Evolutionary conservation across 257 asterid genomes (phyloP).

Genomic region (Capsicum rhomboideum): DNA sequence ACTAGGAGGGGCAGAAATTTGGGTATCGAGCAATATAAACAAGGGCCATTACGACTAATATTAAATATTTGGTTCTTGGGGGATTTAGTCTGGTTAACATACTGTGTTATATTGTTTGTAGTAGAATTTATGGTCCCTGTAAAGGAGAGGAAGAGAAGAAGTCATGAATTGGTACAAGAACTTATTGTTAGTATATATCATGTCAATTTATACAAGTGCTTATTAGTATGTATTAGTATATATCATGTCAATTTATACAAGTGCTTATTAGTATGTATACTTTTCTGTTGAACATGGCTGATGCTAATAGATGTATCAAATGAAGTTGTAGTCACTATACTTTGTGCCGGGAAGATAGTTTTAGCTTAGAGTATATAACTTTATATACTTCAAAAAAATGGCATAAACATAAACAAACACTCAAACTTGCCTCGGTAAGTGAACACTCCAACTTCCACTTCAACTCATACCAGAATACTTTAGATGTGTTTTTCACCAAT

Average conservation of each 20-base stretch:
- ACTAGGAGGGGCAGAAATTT: conserved; percentile 42
- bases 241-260: neutral
- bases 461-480: too few relatives aligned
- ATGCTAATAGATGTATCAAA: neutral
- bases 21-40: conserved; percentile 52
- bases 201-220: too few relatives aligned
- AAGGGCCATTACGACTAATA: conserved; percentile 62
- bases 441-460: too few relatives aligned
- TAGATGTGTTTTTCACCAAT: too few relatives aligned
- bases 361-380: neutral
- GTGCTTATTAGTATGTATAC: too few relatives aligned
- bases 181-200: too few relatives aligned
- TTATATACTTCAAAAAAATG: too few relatives aligned
- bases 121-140: neutral
- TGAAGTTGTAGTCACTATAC: too few relatives aligned
- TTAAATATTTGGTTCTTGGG: conserved; percentile 14
- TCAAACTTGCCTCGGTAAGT: too few relatives aligned
- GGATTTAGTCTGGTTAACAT: neutral
- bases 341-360: neutral
- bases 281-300: neutral
- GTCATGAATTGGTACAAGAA: neutral
- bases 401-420: too few relatives aligned
- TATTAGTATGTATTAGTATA: too few relatives aligned
- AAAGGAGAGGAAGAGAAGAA: neutral
- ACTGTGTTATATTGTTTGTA: neutral